These are phyloP conservation scores for Coleophoma cylindrospora DNA, from an alignment of 2,329 filamentous ascomycete genomes.

Conservation along the genomic window DNA sequence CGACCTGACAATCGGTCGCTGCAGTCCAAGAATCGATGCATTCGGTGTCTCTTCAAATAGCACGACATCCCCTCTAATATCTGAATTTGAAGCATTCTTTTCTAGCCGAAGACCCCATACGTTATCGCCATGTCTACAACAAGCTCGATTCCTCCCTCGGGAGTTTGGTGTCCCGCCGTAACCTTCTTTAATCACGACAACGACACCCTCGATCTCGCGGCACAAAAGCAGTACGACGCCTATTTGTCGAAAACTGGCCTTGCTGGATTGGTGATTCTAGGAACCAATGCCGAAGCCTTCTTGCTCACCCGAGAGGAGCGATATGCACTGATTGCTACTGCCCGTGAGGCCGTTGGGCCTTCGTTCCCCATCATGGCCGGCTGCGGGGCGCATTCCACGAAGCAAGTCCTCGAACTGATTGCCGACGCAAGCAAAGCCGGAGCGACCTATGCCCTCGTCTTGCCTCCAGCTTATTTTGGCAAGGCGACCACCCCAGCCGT, in stretches of 20 bases:
- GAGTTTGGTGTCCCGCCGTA: slow-evolving; percentile 59
- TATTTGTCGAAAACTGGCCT: slow-evolving; percentile 59
- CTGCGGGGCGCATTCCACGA: slow-evolving; percentile 61
- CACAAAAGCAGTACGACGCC: slow-evolving; percentile 45
- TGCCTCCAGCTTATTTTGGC: slow-evolving; percentile 64
- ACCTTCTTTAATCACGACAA: slow-evolving; percentile 49
- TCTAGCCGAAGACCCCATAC: no score
- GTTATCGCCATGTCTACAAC: no score
- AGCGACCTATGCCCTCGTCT: slow-evolving; percentile 61
- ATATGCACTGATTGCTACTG: slow-evolving; percentile 54
- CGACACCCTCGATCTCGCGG: slow-evolving; percentile 49
- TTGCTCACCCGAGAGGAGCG: slow-evolving; percentile 64
- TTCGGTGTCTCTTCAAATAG: no score
- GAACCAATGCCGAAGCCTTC: slow-evolving; percentile 70
- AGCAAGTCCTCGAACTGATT: slow-evolving; percentile 62
- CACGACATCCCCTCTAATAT: no score
- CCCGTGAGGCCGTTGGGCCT: slow-evolving; percentile 47
- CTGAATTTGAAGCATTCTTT: no score
- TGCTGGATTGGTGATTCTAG: slow-evolving; percentile 63
- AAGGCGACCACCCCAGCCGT: slow-evolving; percentile 46
- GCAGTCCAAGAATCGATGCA: no score
- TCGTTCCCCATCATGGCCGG: slow-evolving; percentile 61
- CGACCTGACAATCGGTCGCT: no score
- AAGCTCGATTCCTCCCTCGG: slow-evolving; percentile 20
- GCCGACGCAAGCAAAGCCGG: slow-evolving; percentile 58